phyloP scores from a whole-genome alignment of 768 basidiomycete genomes.

The Gautieria morchelliformis region DNA sequence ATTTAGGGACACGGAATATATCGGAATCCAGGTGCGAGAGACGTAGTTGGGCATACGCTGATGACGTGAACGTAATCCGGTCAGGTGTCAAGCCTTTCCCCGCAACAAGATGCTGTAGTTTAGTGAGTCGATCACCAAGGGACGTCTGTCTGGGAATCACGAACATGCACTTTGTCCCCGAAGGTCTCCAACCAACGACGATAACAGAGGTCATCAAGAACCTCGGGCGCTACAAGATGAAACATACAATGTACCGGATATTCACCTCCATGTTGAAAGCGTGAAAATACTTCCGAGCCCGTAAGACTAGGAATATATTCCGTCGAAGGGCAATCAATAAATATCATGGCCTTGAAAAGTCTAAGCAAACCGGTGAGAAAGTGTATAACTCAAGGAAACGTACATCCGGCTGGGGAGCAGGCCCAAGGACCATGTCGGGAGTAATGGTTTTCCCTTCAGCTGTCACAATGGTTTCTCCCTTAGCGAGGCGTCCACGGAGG shows the following conservation, averaged over 20 bases:
- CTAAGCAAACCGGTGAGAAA: neutral
- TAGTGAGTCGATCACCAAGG: neutral
- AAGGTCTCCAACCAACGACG: constrained; percentile 65
- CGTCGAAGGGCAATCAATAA: constrained; percentile 63
- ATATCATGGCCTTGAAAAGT: constrained; percentile 41
- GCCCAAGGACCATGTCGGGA: constrained; percentile 18
- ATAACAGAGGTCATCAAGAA: constrained; percentile 64
- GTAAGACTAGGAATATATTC: constrained; percentile 45
- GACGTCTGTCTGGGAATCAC: constrained; percentile 15
- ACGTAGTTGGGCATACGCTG: constrained; percentile 61
- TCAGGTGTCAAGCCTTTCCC: constrained; percentile 53
- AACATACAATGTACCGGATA: constrained; percentile 46
- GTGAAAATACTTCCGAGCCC: constrained; percentile 35
- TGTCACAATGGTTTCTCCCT: constrained; percentile 55
- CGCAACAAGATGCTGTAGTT: constrained; percentile 61
- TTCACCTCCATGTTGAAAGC: constrained; percentile 33
- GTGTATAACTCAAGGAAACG: constrained; percentile 18
- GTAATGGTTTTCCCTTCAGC: constrained; percentile 25
- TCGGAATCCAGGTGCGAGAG: constrained; percentile 60
- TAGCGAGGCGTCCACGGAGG: constrained; percentile 48
- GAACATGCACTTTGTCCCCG: constrained; percentile 48
- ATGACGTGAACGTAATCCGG: constrained; percentile 64
- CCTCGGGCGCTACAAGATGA: constrained; percentile 62
- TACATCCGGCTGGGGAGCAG: constrained; percentile 11
- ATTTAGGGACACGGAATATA: constrained; percentile 65